These are phyloP conservation scores for Lepidium didymum DNA, from an alignment of 345 rosid genomes.

Conservation along the genomic window DNA sequence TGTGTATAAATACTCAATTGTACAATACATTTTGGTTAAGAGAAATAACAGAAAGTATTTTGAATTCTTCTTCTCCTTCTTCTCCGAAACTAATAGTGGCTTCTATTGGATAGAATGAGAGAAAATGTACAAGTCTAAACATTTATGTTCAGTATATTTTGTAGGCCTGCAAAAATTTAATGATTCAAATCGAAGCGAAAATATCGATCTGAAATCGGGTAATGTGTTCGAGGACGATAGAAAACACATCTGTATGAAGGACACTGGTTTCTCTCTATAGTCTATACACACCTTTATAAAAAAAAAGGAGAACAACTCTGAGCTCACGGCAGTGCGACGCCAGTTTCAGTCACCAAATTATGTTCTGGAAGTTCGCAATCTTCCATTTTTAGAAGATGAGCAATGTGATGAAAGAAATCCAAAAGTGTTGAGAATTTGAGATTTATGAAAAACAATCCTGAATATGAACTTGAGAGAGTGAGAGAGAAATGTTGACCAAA, in stretches of 20 bases:
- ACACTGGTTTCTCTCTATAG: not conserved
- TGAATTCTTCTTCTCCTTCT: too few relatives aligned
- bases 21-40: too few relatives aligned
- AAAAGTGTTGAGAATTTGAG: not conserved
- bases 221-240: not conserved
- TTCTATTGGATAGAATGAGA: too few relatives aligned
- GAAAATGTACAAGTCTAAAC: too few relatives aligned
- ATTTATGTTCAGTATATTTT: too few relatives aligned
- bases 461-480: not conserved
- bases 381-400: constrained; percentile 41
- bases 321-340: not conserved
- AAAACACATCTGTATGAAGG: constrained; percentile 3
- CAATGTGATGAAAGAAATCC: not conserved
- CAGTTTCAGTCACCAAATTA: constrained; percentile 5
- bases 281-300: constrained; percentile 16
- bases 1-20: too few relatives aligned
- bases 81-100: too few relatives aligned
- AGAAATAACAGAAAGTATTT: too few relatives aligned
- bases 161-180: too few relatives aligned
- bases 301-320: not conserved
- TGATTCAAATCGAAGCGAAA: constrained; percentile 4
- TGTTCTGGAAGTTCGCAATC: constrained; percentile 37
- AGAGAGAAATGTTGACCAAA: constrained; percentile 50
- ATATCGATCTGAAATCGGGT: constrained; percentile 6
- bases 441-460: not conserved